phyloP scores from a whole-genome alignment of 2,329 filamentous ascomycete species.

The Fusarium nodosum region DNA sequence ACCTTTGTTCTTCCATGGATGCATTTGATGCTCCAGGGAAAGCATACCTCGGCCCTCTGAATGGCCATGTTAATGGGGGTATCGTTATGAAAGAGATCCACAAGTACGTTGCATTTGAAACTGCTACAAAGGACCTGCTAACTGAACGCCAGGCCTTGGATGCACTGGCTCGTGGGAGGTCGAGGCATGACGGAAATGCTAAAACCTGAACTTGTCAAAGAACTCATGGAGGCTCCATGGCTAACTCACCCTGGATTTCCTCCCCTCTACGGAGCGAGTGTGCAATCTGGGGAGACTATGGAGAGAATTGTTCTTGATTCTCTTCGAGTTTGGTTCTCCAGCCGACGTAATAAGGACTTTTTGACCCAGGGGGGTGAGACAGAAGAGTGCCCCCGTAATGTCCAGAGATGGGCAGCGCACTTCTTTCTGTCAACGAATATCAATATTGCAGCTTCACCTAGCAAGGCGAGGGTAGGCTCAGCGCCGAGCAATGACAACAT shows the following conservation, averaged over 20 bases:
- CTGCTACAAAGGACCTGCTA: fast-evolving
- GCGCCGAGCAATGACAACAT: not conserved
- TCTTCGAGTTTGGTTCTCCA: not conserved
- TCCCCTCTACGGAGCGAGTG: constrained; percentile 6
- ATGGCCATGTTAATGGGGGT: constrained; percentile 4
- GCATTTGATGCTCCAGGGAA: constrained; percentile 6
- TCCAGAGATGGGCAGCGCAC: constrained; percentile 6
- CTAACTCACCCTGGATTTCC: constrained; percentile 1
- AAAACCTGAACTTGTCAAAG: not conserved
- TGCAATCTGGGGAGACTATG: constrained; percentile 6
- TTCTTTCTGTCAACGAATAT: constrained; percentile 3
- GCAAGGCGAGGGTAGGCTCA: not conserved
- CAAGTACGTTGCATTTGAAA: not conserved
- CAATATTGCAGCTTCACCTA: constrained; percentile 1
- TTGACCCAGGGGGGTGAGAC: not conserved
- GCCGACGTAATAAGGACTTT: constrained; percentile 5
- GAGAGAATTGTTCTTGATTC: constrained; percentile 7
- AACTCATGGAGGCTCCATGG: not conserved
- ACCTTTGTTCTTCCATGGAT: constrained; percentile 13
- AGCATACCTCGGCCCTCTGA: not conserved
- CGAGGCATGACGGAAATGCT: not conserved
- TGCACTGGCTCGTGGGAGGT: constrained; percentile 4
- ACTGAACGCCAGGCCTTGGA: not conserved
- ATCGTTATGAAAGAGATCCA: constrained; percentile 11
- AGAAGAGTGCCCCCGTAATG: not conserved